Evolutionary conservation across 2,329 filamentous ascomycete species (phyloP).

Genomic region (Colletotrichum siamense): DNA sequence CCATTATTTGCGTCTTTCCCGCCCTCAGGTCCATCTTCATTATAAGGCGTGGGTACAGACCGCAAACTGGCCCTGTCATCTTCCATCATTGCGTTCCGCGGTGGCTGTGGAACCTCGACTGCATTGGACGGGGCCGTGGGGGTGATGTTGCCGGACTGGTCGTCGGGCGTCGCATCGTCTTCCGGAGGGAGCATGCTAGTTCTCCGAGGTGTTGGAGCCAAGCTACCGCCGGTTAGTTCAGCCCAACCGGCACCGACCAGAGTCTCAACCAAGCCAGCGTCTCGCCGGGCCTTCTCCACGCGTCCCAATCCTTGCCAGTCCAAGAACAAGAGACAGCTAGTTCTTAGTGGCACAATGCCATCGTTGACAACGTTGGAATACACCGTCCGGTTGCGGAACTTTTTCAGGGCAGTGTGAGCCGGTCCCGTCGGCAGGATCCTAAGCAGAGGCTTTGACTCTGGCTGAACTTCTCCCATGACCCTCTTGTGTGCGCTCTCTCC

Average conservation of each 20-base stretch:
- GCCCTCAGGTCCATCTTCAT: slow-evolving; percentile 26
- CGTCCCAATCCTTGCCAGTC: slow-evolving; percentile 95
- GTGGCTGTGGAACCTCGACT: slow-evolving; percentile 73
- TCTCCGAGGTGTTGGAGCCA: slow-evolving; percentile 48
- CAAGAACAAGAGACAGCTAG: slow-evolving; percentile 93
- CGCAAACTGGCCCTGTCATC: slow-evolving; percentile 68
- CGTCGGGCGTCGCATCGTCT: slow-evolving; percentile 18
- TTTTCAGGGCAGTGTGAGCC: slow-evolving; percentile 83
- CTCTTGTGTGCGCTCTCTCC: slow-evolving; percentile 70
- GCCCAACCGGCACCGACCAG: slow-evolving; percentile 95
- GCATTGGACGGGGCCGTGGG: slow-evolving; percentile 38
- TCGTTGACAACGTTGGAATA: slow-evolving; percentile 99
- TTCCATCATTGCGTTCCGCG: slow-evolving; percentile 67
- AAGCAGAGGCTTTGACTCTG: slow-evolving; percentile 86
- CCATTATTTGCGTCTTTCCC: slow-evolving; percentile 32
- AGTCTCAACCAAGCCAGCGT: slow-evolving; percentile 90
- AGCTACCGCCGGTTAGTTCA: slow-evolving; percentile 80
- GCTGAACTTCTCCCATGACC: slow-evolving; percentile 66
- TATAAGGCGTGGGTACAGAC: slow-evolving; percentile 42
- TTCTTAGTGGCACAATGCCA: slow-evolving; percentile 92
- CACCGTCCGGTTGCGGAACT: slow-evolving; percentile 88
- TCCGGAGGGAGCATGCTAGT: slow-evolving; percentile 46
- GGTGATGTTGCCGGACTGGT: slow-evolving; percentile 18
- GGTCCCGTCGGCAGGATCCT: slow-evolving; percentile 91
- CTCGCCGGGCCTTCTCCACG: slow-evolving; percentile 91